Evolutionary conservation across 495 filamentous ascomycete species (phyloP), one percentile per base, ranked within the genome.

Genomic region (Hypomontagnella monticulosa): DNA sequence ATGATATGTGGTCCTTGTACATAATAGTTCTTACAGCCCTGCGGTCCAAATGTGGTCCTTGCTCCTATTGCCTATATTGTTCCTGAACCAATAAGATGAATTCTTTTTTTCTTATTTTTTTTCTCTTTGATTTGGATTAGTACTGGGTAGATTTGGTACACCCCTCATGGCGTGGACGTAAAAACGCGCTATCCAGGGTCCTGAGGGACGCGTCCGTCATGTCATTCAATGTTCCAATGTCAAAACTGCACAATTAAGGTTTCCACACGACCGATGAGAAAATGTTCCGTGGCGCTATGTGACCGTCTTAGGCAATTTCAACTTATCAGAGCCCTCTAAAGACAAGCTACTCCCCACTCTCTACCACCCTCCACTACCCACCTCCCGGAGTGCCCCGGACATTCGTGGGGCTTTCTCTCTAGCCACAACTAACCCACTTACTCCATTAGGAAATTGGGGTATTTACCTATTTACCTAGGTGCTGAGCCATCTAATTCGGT

Each of bases 381-480:
- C 49, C 49, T 63, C 43, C 60, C 60, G 59, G 32, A 16, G 23
- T 52, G 44, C 55, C 55, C 55, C 60, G 66, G 60, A 2, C 16
- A 15, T 10, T 46, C 34, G 50, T 37, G 56, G 56, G 20, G 36
- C 43, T 32, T 7, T 15, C 23, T 5, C 34, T 32, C 47, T 30
- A 23, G 48, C 15, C 32, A 38, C 56, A 15, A n/a, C 12, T 56
- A 37, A 37, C 50, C 66, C 65, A 68, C 54, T 69, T 69, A 52
- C 60, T 34, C 55, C 23, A 57, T 63, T 59, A 56, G 50, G 60
- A 37, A 63, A 63, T 51, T 30, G 34, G 27, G 32, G 23, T n/a
- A n/a, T 27, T 27, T 27, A 3, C 23, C 23, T 3, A 27, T 27
- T 27, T 27, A 27, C 23, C n/a, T n/a, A n/a, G 6, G 23, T 27